Percentiles rank a stretch among this genome's conserved stretches.
Conservation (phyloP, 306 rosid genomes). For the Inga leiocalycina region DNA sequence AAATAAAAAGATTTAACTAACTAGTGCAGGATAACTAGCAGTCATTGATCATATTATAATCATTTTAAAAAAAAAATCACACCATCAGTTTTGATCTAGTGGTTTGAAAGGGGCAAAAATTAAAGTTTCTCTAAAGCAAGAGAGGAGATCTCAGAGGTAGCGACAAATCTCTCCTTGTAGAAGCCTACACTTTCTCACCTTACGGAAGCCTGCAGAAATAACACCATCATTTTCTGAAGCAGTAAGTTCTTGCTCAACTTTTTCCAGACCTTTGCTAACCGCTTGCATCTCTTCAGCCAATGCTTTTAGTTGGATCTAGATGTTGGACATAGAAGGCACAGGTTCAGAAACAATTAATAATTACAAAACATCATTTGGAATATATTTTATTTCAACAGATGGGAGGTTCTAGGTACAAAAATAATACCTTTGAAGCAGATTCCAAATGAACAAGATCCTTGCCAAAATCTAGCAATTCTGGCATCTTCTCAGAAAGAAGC, state of each 20-base stretch:
- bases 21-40: conserved; percentile 15
- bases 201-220: conserved; percentile 79
- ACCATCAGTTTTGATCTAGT: conserved; percentile 1
- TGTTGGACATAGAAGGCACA: conserved; percentile 23
- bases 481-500: conserved; percentile 95
- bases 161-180: background rate
- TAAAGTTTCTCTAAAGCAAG: background rate
- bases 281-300: conserved; percentile 99
- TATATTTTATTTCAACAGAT: conserved; percentile 14
- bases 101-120: conserved; percentile 9
- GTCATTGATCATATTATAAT: conserved; percentile 4
- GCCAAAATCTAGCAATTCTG: conserved; percentile 91
- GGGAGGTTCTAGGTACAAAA: conserved; percentile 29
- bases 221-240: conserved; percentile 87
- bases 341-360: conserved; percentile 27
- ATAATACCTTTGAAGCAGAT: conserved; percentile 93
- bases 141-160: background rate
- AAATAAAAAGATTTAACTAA: background rate
- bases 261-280: conserved; percentile 96
- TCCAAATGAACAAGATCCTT: conserved; percentile 93
- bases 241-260: conserved; percentile 94
- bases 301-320: conserved; percentile 92
- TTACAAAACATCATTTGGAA: conserved; percentile 7
- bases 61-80: background rate
- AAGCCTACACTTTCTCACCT: conserved; percentile 52